phyloP scores from a whole-genome alignment of 306 rosid genomes.

The Gillenia trifoliata region DNA sequence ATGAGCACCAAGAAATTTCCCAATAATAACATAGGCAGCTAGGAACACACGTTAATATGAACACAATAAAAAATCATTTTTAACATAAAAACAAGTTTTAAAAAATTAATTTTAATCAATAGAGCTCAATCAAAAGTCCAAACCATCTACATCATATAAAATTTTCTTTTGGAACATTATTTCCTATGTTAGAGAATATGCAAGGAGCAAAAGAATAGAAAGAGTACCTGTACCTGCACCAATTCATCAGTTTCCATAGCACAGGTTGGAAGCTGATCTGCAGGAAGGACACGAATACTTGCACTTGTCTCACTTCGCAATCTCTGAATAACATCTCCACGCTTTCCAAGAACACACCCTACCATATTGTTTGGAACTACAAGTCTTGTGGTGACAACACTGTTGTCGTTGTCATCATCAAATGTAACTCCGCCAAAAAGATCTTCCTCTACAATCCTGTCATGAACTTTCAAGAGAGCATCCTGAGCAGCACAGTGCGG shows the following conservation, averaged over 20 bases:
- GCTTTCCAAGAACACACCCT: slow-evolving; percentile 37
- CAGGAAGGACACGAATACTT: slow-evolving; percentile 31
- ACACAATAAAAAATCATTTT: background rate
- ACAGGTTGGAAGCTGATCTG: slow-evolving; percentile 36
- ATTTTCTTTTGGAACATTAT: background rate
- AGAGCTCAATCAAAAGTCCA: background rate
- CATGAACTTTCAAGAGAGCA: slow-evolving; percentile 32
- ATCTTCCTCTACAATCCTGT: slow-evolving; percentile 33
- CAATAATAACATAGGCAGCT: background rate
- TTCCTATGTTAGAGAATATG: background rate
- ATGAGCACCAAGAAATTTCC: background rate
- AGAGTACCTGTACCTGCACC: slow-evolving; percentile 29
- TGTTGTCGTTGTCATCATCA: slow-evolving; percentile 25
- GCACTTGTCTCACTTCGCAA: slow-evolving; percentile 34
- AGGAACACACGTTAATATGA: background rate
- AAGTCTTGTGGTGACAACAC: slow-evolving; percentile 22
- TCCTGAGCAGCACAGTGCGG: slow-evolving; percentile 36
- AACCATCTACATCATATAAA: background rate
- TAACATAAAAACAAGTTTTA: too few species aligned
- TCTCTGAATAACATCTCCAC: slow-evolving; percentile 34
- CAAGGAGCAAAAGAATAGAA: background rate
- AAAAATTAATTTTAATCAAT: background rate
- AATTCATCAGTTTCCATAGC: slow-evolving; percentile 36
- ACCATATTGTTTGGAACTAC: slow-evolving; percentile 29
- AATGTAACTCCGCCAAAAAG: slow-evolving; percentile 22